Base-by-base conservation (phyloP, 1,284 basidiomycete genomes). In the Pseudozyma thailandica region DNA sequence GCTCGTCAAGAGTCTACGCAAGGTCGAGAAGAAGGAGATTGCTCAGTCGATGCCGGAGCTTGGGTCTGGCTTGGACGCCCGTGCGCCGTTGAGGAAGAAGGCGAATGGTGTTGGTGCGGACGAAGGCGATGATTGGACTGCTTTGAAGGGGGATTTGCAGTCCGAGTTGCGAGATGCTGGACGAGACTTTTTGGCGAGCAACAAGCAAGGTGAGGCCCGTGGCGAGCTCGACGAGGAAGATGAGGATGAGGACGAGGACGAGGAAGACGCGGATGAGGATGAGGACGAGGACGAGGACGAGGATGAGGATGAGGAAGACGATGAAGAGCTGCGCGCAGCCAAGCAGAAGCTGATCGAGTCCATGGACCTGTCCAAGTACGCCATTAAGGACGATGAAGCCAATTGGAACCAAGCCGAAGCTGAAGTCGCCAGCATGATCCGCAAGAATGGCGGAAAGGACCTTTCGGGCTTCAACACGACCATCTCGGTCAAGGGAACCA, bases 1-100 rank as follows among this genome's bases (percentile, higher is more conserved):
- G 84, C 88, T 97, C 61, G 89, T 88, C 71, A 91, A 91, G 76
- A 86, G 88, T 27, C 84, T 98, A 46, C 87, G 90, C 52, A 90
- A 92, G 52, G 87, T 98, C 21, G 92, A 93, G 80, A 92, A 92
- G 83, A 72, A 56, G 42, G 68, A 54, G 3, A 59, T 78, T 16
- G 77, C 64, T 2, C 52, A 52, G 6, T 55, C 56, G 15, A 64
- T 79, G 50, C 62, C 63, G 9, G 69, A 68, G 55, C 50, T 64
- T 23, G 54, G 46, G 13, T 56, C 52, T 1, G 57, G 48, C 6
- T 38, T 60, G 16, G 60, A 61, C 23, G 46, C 50, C 6, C 45
- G 62, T 5, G 52, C 55, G 21, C 64, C 63, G 4, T 26, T 63
- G 25, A 27, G 61, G 13, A 58, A 51, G 18, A 55, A 51, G 31